Conservation (phyloP, 2,329 filamentous ascomycete species). For the Ophiocordyceps robertsii region DNA sequence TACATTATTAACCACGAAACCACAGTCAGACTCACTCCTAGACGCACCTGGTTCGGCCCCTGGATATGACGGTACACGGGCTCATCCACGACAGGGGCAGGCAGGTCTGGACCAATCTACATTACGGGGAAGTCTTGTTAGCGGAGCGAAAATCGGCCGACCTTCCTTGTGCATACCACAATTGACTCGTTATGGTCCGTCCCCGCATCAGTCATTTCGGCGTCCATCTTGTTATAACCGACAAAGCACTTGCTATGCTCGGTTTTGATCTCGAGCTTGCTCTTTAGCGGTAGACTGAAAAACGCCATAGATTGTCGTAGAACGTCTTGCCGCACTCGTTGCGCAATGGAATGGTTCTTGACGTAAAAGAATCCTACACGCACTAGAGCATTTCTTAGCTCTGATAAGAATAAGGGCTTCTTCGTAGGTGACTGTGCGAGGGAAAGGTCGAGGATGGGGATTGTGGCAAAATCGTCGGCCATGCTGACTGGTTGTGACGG, state of each 20-base stretch:
- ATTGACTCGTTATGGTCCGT: neutral
- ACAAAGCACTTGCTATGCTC: neutral
- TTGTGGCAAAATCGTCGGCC: conserved; percentile 53
- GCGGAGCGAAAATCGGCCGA: too few species aligned
- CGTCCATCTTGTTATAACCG: neutral
- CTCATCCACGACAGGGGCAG: too few species aligned
- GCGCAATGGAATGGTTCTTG: conserved; percentile 61
- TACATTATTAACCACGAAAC: too few species aligned
- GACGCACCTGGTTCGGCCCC: too few species aligned
- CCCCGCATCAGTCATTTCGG: conserved; percentile 13
- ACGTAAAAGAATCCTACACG: conserved; percentile 82
- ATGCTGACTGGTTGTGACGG: too few species aligned
- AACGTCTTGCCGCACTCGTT: conserved; percentile 50
- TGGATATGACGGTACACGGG: too few species aligned
- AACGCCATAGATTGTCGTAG: conserved; percentile 56
- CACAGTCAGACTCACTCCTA: too few species aligned
- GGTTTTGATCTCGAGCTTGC: conserved; percentile 66
- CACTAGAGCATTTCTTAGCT: conserved; percentile 59
- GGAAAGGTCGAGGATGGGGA: conserved; percentile 67
- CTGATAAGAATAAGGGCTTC: conserved; percentile 57
- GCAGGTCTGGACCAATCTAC: too few species aligned
- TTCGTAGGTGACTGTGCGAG: conserved; percentile 47
- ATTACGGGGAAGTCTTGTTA: too few species aligned
- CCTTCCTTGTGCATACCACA: too few species aligned
- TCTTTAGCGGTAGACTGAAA: conserved; percentile 66